Conservation (phyloP, 2,329 filamentous ascomycete species). For the Colletotrichum simmondsii region DNA sequence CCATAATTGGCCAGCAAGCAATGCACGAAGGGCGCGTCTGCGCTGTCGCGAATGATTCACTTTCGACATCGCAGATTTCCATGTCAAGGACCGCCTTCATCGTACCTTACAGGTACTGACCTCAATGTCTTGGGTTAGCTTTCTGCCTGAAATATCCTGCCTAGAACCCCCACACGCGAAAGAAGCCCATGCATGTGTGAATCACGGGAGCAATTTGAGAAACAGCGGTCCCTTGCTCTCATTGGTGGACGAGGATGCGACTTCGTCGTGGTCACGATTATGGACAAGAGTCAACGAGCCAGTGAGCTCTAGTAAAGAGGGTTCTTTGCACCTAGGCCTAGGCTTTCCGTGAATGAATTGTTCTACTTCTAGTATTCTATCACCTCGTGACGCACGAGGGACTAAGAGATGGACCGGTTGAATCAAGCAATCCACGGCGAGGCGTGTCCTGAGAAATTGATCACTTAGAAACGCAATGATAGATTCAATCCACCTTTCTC, state of each 20-base stretch:
- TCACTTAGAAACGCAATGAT: not conserved
- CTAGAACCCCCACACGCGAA: not conserved
- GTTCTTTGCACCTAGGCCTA: no score
- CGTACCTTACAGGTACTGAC: not conserved
- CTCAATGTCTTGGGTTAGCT: not conserved
- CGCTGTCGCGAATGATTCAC: not conserved
- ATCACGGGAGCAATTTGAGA: slow-evolving; percentile 3
- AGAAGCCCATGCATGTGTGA: slow-evolving; percentile 1
- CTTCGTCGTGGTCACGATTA: not conserved
- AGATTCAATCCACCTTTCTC: not conserved
- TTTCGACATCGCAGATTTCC: no score
- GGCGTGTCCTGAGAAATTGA: not conserved
- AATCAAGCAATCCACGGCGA: not conserved
- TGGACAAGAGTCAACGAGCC: not conserved
- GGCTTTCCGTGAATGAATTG: not conserved
- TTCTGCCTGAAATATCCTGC: not conserved
- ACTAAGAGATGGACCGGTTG: not conserved
- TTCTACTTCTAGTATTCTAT: not conserved
- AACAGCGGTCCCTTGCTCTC: not conserved
- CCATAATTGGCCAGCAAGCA: not conserved
- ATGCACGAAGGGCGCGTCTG: no score
- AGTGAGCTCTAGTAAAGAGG: not conserved
- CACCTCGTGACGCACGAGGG: not conserved
- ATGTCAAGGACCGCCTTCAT: not conserved
- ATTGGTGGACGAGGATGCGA: slow-evolving; percentile 3